These are phyloP conservation scores for Helotiales sp. DNA, from an alignment of 2,329 filamentous ascomycete genomes.

Conservation along the genomic window DNA sequence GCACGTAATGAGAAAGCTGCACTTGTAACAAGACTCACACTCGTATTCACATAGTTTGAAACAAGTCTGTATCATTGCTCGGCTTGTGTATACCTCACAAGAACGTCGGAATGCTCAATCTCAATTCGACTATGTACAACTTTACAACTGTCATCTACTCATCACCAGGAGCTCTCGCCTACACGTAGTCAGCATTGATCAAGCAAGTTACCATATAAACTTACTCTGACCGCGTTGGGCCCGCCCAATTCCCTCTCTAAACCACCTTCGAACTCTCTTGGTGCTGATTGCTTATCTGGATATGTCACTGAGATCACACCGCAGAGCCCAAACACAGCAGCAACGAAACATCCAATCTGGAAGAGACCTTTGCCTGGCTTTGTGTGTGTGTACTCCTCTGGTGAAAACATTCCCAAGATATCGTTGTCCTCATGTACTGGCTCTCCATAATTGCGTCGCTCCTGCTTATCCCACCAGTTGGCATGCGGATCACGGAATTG, in stretches of 20 bases:
- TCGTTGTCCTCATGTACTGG: constrained; percentile 97
- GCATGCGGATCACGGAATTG: constrained; percentile 90
- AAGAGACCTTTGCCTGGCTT: constrained; percentile 68
- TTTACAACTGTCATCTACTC: constrained; percentile 30
- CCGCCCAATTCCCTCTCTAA: constrained; percentile 76
- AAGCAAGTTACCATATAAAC: constrained; percentile 35
- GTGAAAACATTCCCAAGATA: constrained; percentile 83
- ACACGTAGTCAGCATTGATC: constrained; percentile 19
- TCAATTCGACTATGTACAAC: constrained; percentile 35
- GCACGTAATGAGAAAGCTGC: too few relatives aligned
- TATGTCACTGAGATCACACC: constrained; percentile 69
- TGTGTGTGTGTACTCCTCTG: constrained; percentile 84
- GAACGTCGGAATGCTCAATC: neutral
- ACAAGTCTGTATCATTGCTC: neutral
- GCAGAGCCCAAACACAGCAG: constrained; percentile 61
- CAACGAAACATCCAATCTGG: constrained; percentile 69
- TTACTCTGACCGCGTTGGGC: constrained; percentile 62
- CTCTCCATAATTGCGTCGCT: constrained; percentile 95
- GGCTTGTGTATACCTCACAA: neutral
- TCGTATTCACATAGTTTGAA: too few relatives aligned
- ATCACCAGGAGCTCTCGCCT: constrained; percentile 58
- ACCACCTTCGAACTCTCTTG: constrained; percentile 71
- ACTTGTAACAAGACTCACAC: too few relatives aligned
- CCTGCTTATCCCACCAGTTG: constrained; percentile 97
- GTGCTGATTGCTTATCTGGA: constrained; percentile 69